A percentile compares a stretch with the other conserved stretches of the same genome.
phyloP scores from a whole-genome alignment of 2,329 filamentous ascomycete genomes.

The Apiospora koreana region DNA sequence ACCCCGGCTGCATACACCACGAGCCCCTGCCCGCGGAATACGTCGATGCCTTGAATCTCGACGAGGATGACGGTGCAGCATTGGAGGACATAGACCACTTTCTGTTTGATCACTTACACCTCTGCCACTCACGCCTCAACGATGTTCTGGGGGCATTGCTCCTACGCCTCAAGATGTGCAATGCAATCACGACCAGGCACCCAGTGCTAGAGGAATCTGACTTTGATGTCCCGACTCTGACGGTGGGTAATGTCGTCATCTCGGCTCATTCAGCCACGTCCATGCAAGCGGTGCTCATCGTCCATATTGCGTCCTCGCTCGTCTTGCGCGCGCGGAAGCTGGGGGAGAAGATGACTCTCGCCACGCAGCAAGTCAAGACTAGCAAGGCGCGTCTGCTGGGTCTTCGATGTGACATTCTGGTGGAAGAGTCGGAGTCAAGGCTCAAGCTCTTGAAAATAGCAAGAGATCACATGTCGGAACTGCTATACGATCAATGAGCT shows the following conservation, averaged over 20 bases:
- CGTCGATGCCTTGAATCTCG: slow-evolving; percentile 17
- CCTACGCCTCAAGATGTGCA: slow-evolving; percentile 33
- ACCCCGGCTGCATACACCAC: slow-evolving; percentile 37
- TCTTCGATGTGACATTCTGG: slow-evolving; percentile 27
- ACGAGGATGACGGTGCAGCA: slow-evolving; percentile 10
- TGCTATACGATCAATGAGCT: slow-evolving; percentile 18
- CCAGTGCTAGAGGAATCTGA: slow-evolving; percentile 31
- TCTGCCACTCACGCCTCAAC: slow-evolving; percentile 39
- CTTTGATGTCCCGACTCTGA: slow-evolving; percentile 41
- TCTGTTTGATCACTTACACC: slow-evolving; percentile 37
- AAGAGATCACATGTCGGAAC: slow-evolving; percentile 19
- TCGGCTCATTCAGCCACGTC: slow-evolving; percentile 23
- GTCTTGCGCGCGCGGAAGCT: slow-evolving; percentile 20
- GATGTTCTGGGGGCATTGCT: slow-evolving; percentile 39
- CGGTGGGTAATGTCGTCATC: slow-evolving; percentile 36
- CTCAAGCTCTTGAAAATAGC: slow-evolving; percentile 21
- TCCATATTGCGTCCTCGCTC: slow-evolving; percentile 24
- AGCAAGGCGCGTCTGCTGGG: slow-evolving; percentile 20
- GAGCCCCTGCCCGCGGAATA: slow-evolving; percentile 20
- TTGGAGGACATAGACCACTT: slow-evolving; percentile 32
- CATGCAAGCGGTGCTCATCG: slow-evolving; percentile 27
- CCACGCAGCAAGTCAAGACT: slow-evolving; percentile 10
- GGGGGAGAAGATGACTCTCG: slow-evolving; percentile 13
- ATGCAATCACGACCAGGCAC: slow-evolving; percentile 27
- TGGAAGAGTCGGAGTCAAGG: slow-evolving; percentile 22